These are phyloP conservation scores for Amylostereum chailletii DNA, from an alignment of 1,284 basidiomycete species.

Conservation along the genomic window DNA sequence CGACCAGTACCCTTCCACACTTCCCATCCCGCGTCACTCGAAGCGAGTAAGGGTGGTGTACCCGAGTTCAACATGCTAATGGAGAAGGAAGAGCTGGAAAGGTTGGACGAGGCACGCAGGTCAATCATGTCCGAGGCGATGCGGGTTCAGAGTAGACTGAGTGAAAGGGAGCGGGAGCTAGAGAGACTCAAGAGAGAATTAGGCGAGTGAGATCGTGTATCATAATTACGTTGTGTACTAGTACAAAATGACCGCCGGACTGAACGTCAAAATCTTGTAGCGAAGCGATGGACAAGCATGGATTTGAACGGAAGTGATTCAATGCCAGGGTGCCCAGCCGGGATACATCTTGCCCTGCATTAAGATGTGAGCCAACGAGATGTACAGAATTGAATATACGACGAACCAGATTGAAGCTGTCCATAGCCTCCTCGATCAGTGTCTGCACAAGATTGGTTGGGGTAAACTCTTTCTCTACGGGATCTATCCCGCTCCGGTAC, in stretches of 20 bases:
- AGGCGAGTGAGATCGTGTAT: constrained; percentile 11
- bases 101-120: constrained; percentile 73
- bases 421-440: constrained; percentile 82
- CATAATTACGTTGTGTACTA: constrained; percentile 9
- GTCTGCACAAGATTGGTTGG: constrained; percentile 85
- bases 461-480: constrained; percentile 56
- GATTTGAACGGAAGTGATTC: constrained; percentile 10
- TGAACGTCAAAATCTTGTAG: constrained; percentile 12
- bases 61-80: constrained; percentile 79
- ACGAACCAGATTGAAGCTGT: constrained; percentile 66
- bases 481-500: constrained; percentile 47
- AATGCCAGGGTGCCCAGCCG: constrained; percentile 85
- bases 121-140: constrained; percentile 59
- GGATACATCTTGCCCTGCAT: constrained; percentile 68
- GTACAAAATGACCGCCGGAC: constrained; percentile 7
- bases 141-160: constrained; percentile 46
- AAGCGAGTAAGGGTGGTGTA: constrained; percentile 54
- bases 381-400: background rate
- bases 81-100: constrained; percentile 79
- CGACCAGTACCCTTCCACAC: constrained; percentile 65
- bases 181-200: constrained; percentile 50
- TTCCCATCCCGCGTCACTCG: constrained; percentile 52
- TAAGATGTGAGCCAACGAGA: constrained; percentile 2
- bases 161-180: constrained; percentile 70
- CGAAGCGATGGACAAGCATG: background rate